Percentiles rank a stretch among this genome's conserved stretches.
Evolutionary conservation across 352 stramenopile genomes (phyloP).

Genomic region (Phytophthora pisi): DNA sequence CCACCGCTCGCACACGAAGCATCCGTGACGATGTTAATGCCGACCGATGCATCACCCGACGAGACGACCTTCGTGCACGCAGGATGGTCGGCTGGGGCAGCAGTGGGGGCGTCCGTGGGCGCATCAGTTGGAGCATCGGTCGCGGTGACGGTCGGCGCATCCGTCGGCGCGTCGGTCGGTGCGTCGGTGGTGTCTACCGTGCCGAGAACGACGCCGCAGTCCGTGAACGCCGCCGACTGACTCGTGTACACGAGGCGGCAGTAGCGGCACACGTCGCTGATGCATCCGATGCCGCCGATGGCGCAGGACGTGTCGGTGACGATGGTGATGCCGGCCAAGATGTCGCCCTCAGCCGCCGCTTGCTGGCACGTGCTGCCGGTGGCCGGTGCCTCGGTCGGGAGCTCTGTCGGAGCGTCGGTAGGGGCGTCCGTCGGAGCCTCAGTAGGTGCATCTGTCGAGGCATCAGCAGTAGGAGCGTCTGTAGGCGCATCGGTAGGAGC

Average conservation of each 20-base stretch:
- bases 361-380: slow-evolving; percentile 11
- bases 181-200: neutral
- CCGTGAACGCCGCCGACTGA: slow-evolving; percentile 30
- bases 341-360: slow-evolving; percentile 10
- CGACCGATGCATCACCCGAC: slow-evolving; percentile 28
- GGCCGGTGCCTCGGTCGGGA: slow-evolving; percentile 4
- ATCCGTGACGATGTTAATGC: slow-evolving; percentile 37
- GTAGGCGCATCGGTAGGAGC: slow-evolving; percentile 5
- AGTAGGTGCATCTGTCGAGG: neutral
- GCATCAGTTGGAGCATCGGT: neutral
- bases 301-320: slow-evolving; percentile 32
- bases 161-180: slow-evolving; percentile 2
- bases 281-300: slow-evolving; percentile 37
- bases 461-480: neutral
- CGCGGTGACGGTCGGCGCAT: slow-evolving; percentile 2
- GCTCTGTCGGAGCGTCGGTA: neutral
- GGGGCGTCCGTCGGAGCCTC: too few species aligned
- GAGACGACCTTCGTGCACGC: slow-evolving; percentile 26
- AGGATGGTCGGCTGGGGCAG: neutral
- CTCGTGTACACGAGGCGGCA: slow-evolving; percentile 35
- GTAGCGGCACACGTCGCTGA: slow-evolving; percentile 35
- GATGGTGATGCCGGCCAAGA: slow-evolving; percentile 34
- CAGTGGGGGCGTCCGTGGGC: slow-evolving; percentile 7
- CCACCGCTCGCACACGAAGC: slow-evolving; percentile 25
- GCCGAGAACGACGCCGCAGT: slow-evolving; percentile 23